phyloP scores from a whole-genome alignment of 108 stramenopile species.

The Stephanodiscus triporus region DNA sequence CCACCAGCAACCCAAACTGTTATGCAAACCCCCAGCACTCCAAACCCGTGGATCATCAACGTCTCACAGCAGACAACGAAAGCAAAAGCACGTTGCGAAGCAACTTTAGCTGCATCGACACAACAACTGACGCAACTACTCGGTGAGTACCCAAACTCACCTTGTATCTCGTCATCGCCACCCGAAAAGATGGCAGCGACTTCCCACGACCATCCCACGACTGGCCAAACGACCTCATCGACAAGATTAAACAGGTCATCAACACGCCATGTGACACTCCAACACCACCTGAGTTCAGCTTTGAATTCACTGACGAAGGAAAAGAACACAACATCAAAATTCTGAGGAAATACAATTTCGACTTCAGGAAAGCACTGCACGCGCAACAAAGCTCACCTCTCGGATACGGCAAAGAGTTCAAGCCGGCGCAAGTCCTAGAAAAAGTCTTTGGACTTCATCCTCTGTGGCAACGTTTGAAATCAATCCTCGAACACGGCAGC shows the following conservation, averaged over 20 bases:
- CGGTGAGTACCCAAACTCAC: neutral
- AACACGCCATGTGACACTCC: neutral
- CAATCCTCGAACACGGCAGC: neutral
- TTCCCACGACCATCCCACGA: neutral
- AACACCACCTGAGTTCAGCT: neutral
- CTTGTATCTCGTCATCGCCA: neutral
- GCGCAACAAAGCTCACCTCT: neutral
- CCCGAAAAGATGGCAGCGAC: neutral
- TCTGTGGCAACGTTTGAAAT: neutral
- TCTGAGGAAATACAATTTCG: neutral
- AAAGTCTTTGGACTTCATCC: neutral
- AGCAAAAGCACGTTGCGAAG: neutral
- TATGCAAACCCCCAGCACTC: neutral
- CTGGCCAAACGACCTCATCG: too few species aligned
- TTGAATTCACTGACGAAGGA: neutral
- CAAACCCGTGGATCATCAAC: neutral
- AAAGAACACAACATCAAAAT: neutral
- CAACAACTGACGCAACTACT: neutral
- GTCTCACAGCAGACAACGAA: neutral
- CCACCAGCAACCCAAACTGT: neutral
- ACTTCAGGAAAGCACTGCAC: neutral
- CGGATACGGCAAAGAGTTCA: neutral
- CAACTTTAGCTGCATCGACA: neutral
- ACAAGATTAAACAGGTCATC: neutral
- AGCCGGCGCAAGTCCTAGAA: neutral